phyloP scores from a whole-genome alignment of 768 basidiomycete genomes.

The Gelatoporia subvermispora region DNA sequence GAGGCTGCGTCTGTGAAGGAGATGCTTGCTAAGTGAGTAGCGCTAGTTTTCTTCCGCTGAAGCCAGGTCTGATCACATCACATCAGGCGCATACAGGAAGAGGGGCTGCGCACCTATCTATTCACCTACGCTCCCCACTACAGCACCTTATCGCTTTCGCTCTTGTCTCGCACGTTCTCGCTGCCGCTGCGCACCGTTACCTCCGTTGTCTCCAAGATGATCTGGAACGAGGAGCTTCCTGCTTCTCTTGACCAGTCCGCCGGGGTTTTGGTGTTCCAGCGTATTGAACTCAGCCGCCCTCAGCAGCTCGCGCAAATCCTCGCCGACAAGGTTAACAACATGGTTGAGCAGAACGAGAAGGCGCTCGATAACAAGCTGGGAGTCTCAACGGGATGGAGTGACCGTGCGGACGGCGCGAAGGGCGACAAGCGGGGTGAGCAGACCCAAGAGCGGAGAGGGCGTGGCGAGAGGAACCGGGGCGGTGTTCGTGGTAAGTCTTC shows the following conservation, averaged over 20 bases:
- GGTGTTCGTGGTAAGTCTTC: conserved; percentile 48
- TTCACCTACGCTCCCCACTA: conserved; percentile 98
- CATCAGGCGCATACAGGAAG: conserved; percentile 93
- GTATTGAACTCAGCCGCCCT: conserved; percentile 79
- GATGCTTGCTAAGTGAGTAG: conserved; percentile 83
- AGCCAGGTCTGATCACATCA: conserved; percentile 2
- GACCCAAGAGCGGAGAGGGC: conserved; percentile 69
- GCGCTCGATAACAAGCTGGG: conserved; percentile 81
- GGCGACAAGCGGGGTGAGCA: conserved; percentile 80
- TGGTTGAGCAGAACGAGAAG: conserved; percentile 95
- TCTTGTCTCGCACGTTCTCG: conserved; percentile 85
- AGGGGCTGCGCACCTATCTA: conserved; percentile 92
- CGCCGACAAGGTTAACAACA: conserved; percentile 77
- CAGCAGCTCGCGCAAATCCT: conserved; percentile 89
- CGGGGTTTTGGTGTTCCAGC: conserved; percentile 89
- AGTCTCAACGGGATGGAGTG: conserved; percentile 55
- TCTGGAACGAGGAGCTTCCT: conserved; percentile 92
- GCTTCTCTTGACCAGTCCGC: conserved; percentile 92
- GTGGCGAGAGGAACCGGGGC: conserved; percentile 63
- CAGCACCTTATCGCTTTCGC: conserved; percentile 80
- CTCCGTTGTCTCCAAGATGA: conserved; percentile 96
- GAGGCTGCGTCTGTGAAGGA: conserved; percentile 84
- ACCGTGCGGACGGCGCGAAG: conserved; percentile 63
- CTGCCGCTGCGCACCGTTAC: conserved; percentile 77
- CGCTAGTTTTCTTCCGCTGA: background rate